phyloP scores from a whole-genome alignment of 2,329 filamentous ascomycete species.

The Colletotrichum orchidophilum region DNA sequence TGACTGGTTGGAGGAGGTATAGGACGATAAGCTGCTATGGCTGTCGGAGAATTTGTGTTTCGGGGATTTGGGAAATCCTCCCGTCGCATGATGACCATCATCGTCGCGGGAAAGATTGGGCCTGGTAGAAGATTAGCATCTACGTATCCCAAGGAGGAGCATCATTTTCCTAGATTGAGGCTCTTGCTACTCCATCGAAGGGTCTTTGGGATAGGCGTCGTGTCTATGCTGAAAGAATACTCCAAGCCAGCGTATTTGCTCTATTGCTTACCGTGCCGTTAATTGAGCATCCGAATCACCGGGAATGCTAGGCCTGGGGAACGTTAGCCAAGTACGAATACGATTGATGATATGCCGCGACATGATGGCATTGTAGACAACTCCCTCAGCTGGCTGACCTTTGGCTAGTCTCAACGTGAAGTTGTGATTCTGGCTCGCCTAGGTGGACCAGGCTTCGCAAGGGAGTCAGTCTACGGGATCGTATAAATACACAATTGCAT shows the following conservation, averaged over 20 bases:
- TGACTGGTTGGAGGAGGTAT: constrained; percentile 56
- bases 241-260: neutral
- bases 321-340: neutral
- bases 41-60: constrained; percentile 60
- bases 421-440: constrained; percentile 9
- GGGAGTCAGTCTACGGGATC: neutral
- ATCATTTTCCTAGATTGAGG: neutral
- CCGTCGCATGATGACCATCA: constrained; percentile 31
- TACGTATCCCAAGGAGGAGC: neutral
- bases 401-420: constrained; percentile 7
- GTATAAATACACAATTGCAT: neutral
- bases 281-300: constrained; percentile 33
- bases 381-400: constrained; percentile 1
- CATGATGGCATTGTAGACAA: no score
- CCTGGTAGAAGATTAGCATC: constrained; percentile 36
- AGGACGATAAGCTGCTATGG: constrained; percentile 61
- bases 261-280: constrained; percentile 33
- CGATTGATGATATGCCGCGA: neutral
- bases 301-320: constrained; percentile 12
- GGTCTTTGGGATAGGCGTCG: neutral
- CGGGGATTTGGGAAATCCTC: constrained; percentile 35
- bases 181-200: neutral
- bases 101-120: constrained; percentile 33
- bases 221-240: neutral
- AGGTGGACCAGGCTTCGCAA: constrained; percentile 9